Conservation (phyloP, 352 stramenopile species). For the Saprolegnia diclina region DNA sequence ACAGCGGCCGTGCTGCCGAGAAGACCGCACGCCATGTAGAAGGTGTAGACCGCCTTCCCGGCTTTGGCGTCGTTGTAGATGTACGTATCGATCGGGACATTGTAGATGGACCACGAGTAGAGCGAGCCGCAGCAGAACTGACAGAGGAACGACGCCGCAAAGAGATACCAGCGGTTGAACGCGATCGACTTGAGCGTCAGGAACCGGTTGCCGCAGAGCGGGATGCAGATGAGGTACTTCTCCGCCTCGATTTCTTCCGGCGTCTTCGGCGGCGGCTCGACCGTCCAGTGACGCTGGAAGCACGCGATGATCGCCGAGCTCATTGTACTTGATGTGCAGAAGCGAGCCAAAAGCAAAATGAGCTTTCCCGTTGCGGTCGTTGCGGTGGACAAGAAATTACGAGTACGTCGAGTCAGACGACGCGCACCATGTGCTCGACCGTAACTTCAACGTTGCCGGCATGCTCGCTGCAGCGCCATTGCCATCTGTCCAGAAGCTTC, state of each 20-base stretch:
- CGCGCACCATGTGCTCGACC: too few relatives aligned
- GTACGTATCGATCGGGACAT: constrained; percentile 51
- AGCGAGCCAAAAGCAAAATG: too few relatives aligned
- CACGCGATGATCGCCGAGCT: constrained; percentile 1
- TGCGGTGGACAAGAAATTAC: background rate
- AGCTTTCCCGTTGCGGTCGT: too few relatives aligned
- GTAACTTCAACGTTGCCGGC: too few relatives aligned
- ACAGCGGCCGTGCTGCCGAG: constrained; percentile 50
- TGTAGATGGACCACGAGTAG: constrained; percentile 69
- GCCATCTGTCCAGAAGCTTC: background rate
- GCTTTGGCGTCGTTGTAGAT: constrained; percentile 46
- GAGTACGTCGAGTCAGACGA: background rate
- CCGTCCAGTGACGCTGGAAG: constrained; percentile 40
- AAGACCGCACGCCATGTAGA: constrained; percentile 61
- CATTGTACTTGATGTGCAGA: too few relatives aligned
- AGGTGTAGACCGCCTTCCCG: constrained; percentile 52
- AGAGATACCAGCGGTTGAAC: constrained; percentile 68
- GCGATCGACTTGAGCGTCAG: constrained; percentile 34
- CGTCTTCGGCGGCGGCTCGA: constrained; percentile 37
- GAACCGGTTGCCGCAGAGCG: constrained; percentile 39
- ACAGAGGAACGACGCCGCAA: constrained; percentile 51
- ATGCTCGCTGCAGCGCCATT: background rate
- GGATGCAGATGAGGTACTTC: constrained; percentile 43
- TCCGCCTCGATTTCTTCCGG: constrained; percentile 48
- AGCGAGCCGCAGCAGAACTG: constrained; percentile 67